Evolutionary conservation across 768 basidiomycete genomes (phyloP).

Genomic region (Rhizopogon salebrosus): DNA sequence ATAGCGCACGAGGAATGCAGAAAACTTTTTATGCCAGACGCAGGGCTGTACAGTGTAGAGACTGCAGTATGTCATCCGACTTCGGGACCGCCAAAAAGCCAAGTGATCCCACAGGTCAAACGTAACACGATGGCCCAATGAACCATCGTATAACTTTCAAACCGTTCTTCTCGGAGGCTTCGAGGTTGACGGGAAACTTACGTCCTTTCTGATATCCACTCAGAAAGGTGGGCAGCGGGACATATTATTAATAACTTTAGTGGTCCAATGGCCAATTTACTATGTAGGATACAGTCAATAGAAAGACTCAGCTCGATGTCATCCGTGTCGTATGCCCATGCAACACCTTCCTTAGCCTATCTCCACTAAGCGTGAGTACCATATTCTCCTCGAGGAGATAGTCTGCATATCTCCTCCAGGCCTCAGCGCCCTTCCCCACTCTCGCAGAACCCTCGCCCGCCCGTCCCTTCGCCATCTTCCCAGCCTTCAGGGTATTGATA

Average conservation of each 20-base stretch:
- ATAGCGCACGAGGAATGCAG: background rate
- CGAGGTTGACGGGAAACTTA: background rate
- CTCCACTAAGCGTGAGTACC: constrained; percentile 45
- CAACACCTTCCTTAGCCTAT: constrained; percentile 33
- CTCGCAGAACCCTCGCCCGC: constrained; percentile 10
- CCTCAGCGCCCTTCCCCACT: constrained; percentile 40
- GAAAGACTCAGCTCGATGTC: background rate
- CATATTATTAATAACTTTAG: background rate
- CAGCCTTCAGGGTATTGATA: constrained; percentile 53
- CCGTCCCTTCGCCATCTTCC: constrained; percentile 30
- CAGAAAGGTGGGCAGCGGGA: background rate
- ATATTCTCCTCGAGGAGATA: constrained; percentile 48
- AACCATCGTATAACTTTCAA: background rate
- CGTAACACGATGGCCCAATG: background rate
- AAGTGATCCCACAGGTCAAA: background rate
- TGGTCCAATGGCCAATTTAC: background rate
- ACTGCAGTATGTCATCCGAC: background rate
- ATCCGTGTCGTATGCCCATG: constrained; percentile 16
- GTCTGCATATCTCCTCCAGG: constrained; percentile 59
- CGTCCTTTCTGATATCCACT: background rate
- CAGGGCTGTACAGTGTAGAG: background rate
- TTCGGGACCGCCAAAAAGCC: background rate
- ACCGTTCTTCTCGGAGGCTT: background rate
- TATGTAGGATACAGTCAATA: background rate
- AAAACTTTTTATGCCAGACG: background rate